These are phyloP conservation scores for Straminergon stramineum DNA, from an alignment of 225 moss, liverwort and hornwort species.

Conservation along the genomic window DNA sequence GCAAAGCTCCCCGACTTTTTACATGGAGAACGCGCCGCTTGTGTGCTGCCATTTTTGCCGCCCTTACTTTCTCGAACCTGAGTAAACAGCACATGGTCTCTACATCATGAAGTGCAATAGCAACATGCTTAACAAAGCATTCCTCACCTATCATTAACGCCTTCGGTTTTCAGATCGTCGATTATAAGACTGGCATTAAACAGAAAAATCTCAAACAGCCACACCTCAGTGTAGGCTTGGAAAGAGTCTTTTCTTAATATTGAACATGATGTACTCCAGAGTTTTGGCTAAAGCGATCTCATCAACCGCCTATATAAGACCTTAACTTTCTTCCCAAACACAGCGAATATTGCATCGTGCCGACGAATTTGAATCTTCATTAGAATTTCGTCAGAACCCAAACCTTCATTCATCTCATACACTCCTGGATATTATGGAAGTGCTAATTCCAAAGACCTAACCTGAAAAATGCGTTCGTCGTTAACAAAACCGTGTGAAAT, in stretches of 20 bases:
- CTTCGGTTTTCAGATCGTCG: background rate
- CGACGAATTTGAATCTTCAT: background rate
- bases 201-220: background rate
- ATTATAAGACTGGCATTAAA: background rate
- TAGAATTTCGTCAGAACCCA: background rate
- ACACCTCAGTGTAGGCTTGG: background rate
- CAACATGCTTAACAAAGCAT: background rate
- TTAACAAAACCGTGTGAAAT: background rate
- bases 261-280: background rate
- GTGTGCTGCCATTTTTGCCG: conserved; percentile 34
- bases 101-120: background rate
- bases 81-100: background rate
- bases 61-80: conserved; percentile 47
- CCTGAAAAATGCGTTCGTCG: background rate
- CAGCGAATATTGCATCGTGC: background rate
- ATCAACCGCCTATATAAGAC: background rate
- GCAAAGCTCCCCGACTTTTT: conserved; percentile 25
- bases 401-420: background rate
- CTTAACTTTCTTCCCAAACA: background rate
- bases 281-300: background rate
- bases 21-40: conserved; percentile 34
- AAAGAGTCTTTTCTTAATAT: background rate
- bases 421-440: background rate
- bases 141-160: background rate
- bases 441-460: background rate